phyloP scores from a whole-genome alignment of 352 stramenopile genomes.

The Phytopythium oedochilum region DNA sequence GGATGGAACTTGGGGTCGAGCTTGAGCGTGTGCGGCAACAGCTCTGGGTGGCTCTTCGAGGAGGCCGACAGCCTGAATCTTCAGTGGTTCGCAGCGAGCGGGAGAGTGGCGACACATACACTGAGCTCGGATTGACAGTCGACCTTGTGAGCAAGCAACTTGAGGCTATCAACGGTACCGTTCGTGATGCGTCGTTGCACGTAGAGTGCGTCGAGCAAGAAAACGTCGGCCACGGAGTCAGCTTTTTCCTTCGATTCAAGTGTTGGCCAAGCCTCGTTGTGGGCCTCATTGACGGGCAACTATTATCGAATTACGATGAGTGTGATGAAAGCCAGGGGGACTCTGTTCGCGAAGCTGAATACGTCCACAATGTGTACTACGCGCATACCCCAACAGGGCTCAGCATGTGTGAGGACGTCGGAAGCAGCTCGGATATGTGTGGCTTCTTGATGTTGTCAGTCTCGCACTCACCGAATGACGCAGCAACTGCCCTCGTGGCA shows the following conservation, averaged over 20 bases:
- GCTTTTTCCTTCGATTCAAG: constrained; percentile 7
- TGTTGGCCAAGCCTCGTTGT: background rate
- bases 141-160: background rate
- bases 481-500: constrained; percentile 27
- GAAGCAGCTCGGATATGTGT: constrained; percentile 38
- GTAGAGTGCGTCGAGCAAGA: background rate
- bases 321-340: background rate
- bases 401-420: background rate
- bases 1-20: constrained; percentile 44
- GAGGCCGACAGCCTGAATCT: background rate
- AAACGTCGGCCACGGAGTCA: background rate
- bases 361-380: constrained; percentile 26
- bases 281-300: background rate
- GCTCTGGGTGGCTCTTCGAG: constrained; percentile 32
- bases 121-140: background rate
- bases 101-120: no score
- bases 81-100: background rate
- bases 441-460: constrained; percentile 74
- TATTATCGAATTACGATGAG: background rate
- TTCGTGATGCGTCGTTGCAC: background rate
- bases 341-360: no score
- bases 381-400: constrained; percentile 40
- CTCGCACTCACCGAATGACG: constrained; percentile 39
- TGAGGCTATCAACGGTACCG: background rate
- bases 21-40: constrained; percentile 66